A percentile compares a stretch with the other conserved stretches of the same genome.
These are phyloP conservation scores for Triticum turgidum DNA, from an alignment of 176 grass and related monocot genomes.

Conservation along the genomic window DNA sequence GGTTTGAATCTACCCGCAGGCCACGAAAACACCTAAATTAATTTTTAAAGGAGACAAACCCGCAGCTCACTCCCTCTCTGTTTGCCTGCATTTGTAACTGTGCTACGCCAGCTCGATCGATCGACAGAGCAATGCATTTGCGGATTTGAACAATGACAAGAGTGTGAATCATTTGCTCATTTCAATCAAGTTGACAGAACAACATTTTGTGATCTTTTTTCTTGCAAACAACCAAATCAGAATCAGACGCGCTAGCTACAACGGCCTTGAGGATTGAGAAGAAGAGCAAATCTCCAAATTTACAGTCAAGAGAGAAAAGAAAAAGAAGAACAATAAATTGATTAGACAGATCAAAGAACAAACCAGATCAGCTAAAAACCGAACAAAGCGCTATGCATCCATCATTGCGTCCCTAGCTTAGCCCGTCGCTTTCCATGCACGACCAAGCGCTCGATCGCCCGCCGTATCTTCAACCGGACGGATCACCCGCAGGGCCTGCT, in stretches of 20 bases:
- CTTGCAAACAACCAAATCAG: slow-evolving; percentile 5
- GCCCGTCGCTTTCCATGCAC: slow-evolving; percentile 8
- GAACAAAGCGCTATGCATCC: background rate
- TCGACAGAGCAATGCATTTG: too few species aligned
- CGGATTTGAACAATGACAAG: too few species aligned
- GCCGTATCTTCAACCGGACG: background rate
- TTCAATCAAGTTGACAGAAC: background rate
- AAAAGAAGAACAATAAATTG: slow-evolving; percentile 30
- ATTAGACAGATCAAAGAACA: slow-evolving; percentile 60
- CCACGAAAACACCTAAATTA: too few species aligned
- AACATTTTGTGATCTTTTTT: slow-evolving; percentile 5
- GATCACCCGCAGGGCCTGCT: slow-evolving; percentile 39
- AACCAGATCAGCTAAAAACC: slow-evolving; percentile 51
- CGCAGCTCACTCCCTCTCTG: too few species aligned
- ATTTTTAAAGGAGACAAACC: too few species aligned
- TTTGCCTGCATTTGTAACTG: too few species aligned
- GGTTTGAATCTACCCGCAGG: too few species aligned
- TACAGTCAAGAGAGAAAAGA: slow-evolving; percentile 30
- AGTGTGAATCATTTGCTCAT: background rate
- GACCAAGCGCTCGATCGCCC: background rate
- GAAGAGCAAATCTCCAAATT: slow-evolving; percentile 48
- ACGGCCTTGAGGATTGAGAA: background rate
- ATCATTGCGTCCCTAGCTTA: slow-evolving; percentile 15
- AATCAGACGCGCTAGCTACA: background rate
- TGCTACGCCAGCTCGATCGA: too few species aligned